Evolutionary conservation across 2,329 filamentous ascomycete genomes (phyloP).

Genomic region (Chrysoporthe cubensis): DNA sequence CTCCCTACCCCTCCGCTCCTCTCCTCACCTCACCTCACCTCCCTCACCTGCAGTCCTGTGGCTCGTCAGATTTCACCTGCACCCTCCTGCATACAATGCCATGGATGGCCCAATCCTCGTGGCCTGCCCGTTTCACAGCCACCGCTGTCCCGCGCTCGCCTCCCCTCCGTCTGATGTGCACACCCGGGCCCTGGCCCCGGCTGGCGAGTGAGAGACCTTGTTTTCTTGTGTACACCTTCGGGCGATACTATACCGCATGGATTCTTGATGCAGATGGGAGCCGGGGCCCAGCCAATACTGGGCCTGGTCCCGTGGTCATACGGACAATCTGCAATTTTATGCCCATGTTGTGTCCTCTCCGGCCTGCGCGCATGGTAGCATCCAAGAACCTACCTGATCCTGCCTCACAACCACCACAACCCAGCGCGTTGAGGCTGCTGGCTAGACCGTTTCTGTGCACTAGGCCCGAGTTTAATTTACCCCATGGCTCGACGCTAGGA

Average conservation of each 20-base stretch:
- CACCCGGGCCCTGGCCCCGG: constrained; percentile 15
- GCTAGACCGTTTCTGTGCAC: constrained; percentile 21
- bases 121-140: constrained; percentile 12
- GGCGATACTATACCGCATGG: constrained; percentile 22
- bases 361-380: constrained; percentile 8
- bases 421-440: constrained; percentile 20
- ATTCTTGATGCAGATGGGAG: constrained; percentile 23
- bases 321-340: constrained; percentile 24
- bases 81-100: constrained; percentile 24
- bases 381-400: constrained; percentile 8
- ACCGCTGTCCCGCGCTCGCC: constrained; percentile 14
- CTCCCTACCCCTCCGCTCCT: not conserved
- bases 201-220: constrained; percentile 24
- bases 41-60: constrained; percentile 20
- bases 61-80: constrained; percentile 28
- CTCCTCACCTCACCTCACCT: too few species aligned
- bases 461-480: constrained; percentile 26
- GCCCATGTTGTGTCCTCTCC: constrained; percentile 15
- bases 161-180: constrained; percentile 8
- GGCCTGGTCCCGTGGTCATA: constrained; percentile 25
- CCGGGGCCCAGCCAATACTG: constrained; percentile 24
- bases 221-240: constrained; percentile 22
- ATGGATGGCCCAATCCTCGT: constrained; percentile 19
- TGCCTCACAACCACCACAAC: constrained; percentile 13
- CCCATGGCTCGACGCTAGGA: constrained; percentile 26